phyloP scores from a whole-genome alignment of 148 eudicot genomes.

The Rhododendron griersonianum region DNA sequence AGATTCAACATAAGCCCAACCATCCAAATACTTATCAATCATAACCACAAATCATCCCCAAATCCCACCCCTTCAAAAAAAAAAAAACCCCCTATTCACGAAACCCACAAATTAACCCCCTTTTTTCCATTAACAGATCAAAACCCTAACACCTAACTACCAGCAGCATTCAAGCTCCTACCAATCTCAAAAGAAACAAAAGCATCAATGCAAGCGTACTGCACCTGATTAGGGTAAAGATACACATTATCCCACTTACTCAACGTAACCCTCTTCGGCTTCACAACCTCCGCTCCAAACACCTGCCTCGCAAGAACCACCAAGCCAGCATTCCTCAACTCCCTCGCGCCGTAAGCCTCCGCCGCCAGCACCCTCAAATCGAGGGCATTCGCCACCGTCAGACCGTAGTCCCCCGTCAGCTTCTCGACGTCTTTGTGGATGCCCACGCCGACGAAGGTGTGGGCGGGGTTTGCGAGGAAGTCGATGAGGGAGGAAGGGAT shows the following conservation, averaged over 20 bases:
- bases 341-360: not conserved
- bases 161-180: slow-evolving; percentile 14
- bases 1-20: not conserved
- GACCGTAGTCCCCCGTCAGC: not conserved
- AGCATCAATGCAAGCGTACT: slow-evolving; percentile 52
- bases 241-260: slow-evolving; percentile 51
- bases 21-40: not conserved
- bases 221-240: slow-evolving; percentile 34
- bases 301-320: slow-evolving; percentile 19
- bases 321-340: slow-evolving; percentile 5
- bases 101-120: not conserved
- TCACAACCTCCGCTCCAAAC: slow-evolving; percentile 35
- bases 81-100: no score
- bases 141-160: not conserved
- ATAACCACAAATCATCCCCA: not conserved
- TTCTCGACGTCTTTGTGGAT: not conserved
- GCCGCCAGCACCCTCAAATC: not conserved
- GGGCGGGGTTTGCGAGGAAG: not conserved
- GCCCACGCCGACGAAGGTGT: slow-evolving; percentile 2
- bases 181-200: slow-evolving; percentile 39
- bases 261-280: slow-evolving; percentile 46
- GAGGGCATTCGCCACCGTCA: not conserved
- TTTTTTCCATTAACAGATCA: no score
- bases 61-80: not conserved
- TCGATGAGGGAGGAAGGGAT: slow-evolving; percentile 11